These are phyloP conservation scores for Dissophora globulifera DNA, from an alignment of 192 early-diverging fungal species.

Conservation along the genomic window DNA sequence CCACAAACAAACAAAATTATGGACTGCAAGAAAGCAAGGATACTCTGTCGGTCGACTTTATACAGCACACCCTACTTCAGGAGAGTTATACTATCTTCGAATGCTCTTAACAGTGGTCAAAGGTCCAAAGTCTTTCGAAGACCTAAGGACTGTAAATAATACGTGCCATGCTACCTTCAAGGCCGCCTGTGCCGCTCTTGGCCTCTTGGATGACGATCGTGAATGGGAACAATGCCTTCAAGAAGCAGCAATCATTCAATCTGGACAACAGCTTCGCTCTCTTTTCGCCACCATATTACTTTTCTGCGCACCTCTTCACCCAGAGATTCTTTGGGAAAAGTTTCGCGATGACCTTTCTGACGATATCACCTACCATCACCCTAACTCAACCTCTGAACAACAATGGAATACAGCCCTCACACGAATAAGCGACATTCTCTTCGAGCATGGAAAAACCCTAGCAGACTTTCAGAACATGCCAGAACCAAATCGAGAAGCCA, in stretches of 20 bases:
- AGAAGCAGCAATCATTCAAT: slow-evolving; percentile 16
- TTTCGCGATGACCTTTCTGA: slow-evolving; percentile 5
- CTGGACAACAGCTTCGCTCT: slow-evolving; percentile 20
- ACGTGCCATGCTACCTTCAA: slow-evolving; percentile 19
- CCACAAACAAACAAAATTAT: slow-evolving; percentile 5
- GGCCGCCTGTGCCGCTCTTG: slow-evolving; percentile 28
- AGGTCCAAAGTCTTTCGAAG: slow-evolving; percentile 27
- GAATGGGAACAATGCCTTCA: slow-evolving; percentile 35
- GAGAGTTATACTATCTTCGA: slow-evolving; percentile 36
- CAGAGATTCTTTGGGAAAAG: slow-evolving; percentile 6
- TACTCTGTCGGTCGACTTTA: slow-evolving; percentile 25
- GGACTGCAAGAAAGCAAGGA: slow-evolving; percentile 13
- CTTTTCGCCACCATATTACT: slow-evolving; percentile 19
- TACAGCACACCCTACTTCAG: slow-evolving; percentile 14
- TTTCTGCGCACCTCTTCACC: neutral
- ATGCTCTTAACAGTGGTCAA: slow-evolving; percentile 19
- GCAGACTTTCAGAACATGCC: slow-evolving; percentile 15
- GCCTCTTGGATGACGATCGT: slow-evolving; percentile 26
- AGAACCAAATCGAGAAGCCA: neutral
- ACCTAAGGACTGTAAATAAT: slow-evolving; percentile 22
- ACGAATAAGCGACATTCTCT: neutral
- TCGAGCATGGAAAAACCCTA: slow-evolving; percentile 7
- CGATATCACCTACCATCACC: no score
- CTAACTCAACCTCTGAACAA: neutral
- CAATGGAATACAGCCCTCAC: neutral